Evolutionary conservation across 495 filamentous ascomycete species (phyloP).

Genomic region (Podospora pseudopauciseta): DNA sequence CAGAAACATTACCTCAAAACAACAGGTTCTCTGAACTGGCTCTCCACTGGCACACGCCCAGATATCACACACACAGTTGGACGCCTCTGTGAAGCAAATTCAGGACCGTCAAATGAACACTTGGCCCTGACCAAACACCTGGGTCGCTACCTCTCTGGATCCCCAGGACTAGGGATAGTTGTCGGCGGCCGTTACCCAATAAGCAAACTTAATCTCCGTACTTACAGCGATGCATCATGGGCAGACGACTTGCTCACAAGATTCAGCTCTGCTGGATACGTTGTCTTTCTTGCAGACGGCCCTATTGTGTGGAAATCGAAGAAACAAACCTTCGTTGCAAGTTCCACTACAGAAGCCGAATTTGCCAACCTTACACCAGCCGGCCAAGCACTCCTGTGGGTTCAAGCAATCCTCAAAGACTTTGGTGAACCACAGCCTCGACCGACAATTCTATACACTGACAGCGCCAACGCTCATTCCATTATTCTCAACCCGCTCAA

Average conservation of each 20-base stretch:
- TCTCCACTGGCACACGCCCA: not conserved
- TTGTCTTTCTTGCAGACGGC: constrained; percentile 12
- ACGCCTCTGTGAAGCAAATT: constrained; percentile 9
- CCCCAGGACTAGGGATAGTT: not conserved
- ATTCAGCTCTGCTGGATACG: not conserved
- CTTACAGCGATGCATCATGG: constrained; percentile 9
- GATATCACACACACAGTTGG: constrained; percentile 10
- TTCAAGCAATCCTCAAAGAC: constrained; percentile 3
- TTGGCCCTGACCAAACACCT: not conserved
- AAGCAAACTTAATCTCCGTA: constrained; percentile 2
- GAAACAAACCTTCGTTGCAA: constrained; percentile 8
- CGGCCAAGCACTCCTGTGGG: not conserved
- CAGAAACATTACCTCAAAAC: constrained; percentile 12
- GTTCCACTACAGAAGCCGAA: constrained; percentile 6
- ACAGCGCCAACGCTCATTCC: constrained; percentile 8
- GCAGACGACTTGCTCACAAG: constrained; percentile 11
- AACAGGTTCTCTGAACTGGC: constrained; percentile 5
- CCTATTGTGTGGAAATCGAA: constrained; percentile 11
- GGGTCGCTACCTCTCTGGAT: not conserved
- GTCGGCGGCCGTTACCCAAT: not conserved
- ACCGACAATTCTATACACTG: constrained; percentile 12
- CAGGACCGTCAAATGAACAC: not conserved
- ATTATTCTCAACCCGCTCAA: constrained; percentile 5
- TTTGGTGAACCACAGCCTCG: constrained; percentile 4
- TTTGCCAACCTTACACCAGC: constrained; percentile 11